Base-by-base conservation (phyloP, 1,284 basidiomycete species). In the Prillingera fragicola region DNA sequence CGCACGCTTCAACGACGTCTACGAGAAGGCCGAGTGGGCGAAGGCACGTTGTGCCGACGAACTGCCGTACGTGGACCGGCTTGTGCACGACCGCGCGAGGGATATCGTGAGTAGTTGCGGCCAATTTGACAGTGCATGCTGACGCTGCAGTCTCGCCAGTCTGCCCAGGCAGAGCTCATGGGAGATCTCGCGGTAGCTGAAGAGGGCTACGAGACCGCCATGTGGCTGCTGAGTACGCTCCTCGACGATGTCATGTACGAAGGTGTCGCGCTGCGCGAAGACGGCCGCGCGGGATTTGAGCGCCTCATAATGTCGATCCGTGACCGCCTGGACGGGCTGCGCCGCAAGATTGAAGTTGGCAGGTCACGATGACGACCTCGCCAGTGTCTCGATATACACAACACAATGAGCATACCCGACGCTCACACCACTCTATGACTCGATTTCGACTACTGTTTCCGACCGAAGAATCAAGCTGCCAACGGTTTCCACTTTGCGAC, bases 61-160 rank as follows among this genome's bases (percentile, higher is more conserved):
- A 39, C 63, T 78, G 17, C 72, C 75, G 2, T 72, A 69, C 37
- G 73, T 75, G 28, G 77, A 78, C 53, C 71, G 73, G 56, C 65
- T 78, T 18, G 70, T 79, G 15, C 78, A 77, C 57, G 76, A 79
- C 50, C 74, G 75, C 35, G 77, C 77, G 1, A 64, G 77, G 23
- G 77, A 79, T 47, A 67, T 75, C 9, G n/a, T n/a, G n/a, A 74
- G 62, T 36, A 32, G 59, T 55, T 9, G 40, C 25, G 86, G 85
- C 71, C 84, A 80, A 14, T 13, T 24, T 63, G 80, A 81, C 7
- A 81, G 83, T 12, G n/a, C n/a, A n/a, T n/a, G n/a, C 66, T 94
- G 90, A n/a, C n/a, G n/a, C n/a, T n/a, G n/a, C n/a, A n/a, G n/a
- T 94, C 90, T 48, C 84, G 91, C 8, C 85, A 84, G 4, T 91